Conservation (phyloP, 2,329 filamentous ascomycete species). For the Aspergillus ruber region DNA sequence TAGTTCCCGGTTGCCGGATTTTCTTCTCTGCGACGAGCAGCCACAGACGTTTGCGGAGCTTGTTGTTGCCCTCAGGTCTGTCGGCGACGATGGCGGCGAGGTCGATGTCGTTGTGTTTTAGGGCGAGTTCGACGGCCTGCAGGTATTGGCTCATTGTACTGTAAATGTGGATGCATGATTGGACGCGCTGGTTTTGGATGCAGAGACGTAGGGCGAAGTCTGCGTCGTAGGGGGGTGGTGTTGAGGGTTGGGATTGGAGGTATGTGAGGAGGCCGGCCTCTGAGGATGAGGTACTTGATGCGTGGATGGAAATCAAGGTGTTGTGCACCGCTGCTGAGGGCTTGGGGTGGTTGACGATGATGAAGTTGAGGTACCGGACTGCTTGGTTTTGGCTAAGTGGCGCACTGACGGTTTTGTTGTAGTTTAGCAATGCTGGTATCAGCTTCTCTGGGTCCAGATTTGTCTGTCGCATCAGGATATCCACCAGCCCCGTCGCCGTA, state of each 20-base stretch:
- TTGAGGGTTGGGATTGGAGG: conserved; percentile 82
- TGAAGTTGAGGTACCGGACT: conserved; percentile 85
- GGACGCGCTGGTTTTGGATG: conserved; percentile 86
- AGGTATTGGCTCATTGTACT: conserved; percentile 92
- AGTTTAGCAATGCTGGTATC: conserved; percentile 88
- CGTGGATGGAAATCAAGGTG: conserved; percentile 92
- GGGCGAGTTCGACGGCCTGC: conserved; percentile 84
- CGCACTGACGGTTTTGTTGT: conserved; percentile 67
- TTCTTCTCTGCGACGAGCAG: conserved; percentile 91
- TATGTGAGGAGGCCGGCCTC: conserved; percentile 83
- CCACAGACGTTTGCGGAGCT: conserved; percentile 89
- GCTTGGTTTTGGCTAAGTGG: conserved; percentile 77
- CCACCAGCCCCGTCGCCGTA: conserved; percentile 76
- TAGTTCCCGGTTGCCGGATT: conserved; percentile 69
- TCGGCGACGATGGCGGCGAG: conserved; percentile 86
- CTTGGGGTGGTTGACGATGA: conserved; percentile 74
- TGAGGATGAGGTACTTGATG: conserved; percentile 73
- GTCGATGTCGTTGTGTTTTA: conserved; percentile 84
- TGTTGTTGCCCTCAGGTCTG: conserved; percentile 66
- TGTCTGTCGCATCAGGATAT: conserved; percentile 86
- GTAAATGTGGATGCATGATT: conserved; percentile 96
- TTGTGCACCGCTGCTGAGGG: conserved; percentile 87
- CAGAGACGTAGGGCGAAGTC: conserved; percentile 94
- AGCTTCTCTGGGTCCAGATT: conserved; percentile 79
- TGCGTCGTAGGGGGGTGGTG: conserved; percentile 78